Percentiles rank a stretch among this genome's conserved stretches.
phyloP scores from a whole-genome alignment of 805 yeast species.

The Myxozyma neglecta region DNA sequence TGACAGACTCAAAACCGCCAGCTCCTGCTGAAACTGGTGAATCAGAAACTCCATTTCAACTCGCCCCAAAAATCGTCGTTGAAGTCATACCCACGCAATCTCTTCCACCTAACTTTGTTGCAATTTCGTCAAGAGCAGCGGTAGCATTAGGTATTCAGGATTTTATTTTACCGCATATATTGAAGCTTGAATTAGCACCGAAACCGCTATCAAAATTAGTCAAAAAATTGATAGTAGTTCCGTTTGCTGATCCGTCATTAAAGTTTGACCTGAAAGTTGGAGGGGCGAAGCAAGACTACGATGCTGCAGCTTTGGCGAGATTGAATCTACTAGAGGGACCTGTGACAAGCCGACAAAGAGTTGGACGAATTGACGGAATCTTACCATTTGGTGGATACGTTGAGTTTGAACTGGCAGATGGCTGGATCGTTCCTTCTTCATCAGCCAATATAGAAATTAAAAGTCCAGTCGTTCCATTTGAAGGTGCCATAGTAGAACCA shows the following conservation, averaged over 20 bases:
- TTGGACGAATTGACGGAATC: slow-evolving; percentile 49
- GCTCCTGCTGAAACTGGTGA: neutral
- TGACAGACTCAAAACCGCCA: slow-evolving; percentile 4
- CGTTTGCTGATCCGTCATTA: slow-evolving; percentile 46
- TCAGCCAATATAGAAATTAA: slow-evolving; percentile 23
- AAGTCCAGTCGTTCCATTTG: neutral
- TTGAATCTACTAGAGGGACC: slow-evolving; percentile 34
- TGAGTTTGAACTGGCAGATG: slow-evolving; percentile 50
- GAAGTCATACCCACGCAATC: slow-evolving; percentile 45
- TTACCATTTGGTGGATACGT: slow-evolving; percentile 61
- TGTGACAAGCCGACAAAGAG: slow-evolving; percentile 49
- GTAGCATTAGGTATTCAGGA: slow-evolving; percentile 52
- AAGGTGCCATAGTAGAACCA: neutral
- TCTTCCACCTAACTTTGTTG: slow-evolving; percentile 47
- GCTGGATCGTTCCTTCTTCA: slow-evolving; percentile 44
- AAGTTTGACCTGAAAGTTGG: neutral
- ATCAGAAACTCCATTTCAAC: slow-evolving; percentile 13
- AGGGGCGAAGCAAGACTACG: slow-evolving; percentile 19
- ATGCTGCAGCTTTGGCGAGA: slow-evolving; percentile 16
- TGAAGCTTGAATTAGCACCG: slow-evolving; percentile 52
- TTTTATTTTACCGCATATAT: neutral
- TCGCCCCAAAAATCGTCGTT: slow-evolving; percentile 51
- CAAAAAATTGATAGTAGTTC: slow-evolving; percentile 51
- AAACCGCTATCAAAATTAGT: slow-evolving; percentile 41
- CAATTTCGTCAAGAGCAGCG: slow-evolving; percentile 55